Evolutionary conservation across 176 grass and related monocot species (phyloP).

Genomic region (Stipa capillata): DNA sequence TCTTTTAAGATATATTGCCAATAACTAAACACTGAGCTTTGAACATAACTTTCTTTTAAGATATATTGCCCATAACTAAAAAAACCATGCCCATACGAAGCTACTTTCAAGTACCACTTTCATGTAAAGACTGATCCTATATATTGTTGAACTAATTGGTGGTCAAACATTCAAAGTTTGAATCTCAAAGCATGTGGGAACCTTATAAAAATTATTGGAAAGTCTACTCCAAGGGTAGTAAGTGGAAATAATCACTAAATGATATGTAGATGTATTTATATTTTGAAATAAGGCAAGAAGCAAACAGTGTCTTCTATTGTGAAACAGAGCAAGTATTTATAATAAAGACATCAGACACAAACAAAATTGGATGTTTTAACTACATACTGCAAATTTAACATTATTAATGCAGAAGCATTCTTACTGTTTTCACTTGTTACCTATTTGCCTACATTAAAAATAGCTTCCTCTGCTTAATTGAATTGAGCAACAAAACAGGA

Average conservation of each 20-base stretch:
- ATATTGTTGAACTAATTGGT: not conserved
- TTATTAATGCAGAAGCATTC: not conserved
- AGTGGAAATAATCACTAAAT: too few relatives aligned
- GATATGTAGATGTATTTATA: too few relatives aligned
- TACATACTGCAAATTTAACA: not conserved
- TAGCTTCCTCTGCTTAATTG: slow-evolving; percentile 1
- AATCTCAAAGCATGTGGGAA: not conserved
- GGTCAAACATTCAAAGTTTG: not conserved
- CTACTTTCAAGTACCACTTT: not conserved
- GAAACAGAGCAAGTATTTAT: not conserved
- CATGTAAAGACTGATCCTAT: not conserved
- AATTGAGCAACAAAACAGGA: slow-evolving; percentile 14
- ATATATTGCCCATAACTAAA: not conserved
- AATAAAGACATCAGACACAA: not conserved
- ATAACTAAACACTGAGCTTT: not conserved
- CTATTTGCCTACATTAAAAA: not conserved
- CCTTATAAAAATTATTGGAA: not conserved
- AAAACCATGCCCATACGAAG: not conserved
- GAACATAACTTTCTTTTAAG: not conserved
- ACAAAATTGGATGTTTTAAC: not conserved
- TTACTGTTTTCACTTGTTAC: not conserved
- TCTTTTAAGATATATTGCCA: too few relatives aligned
- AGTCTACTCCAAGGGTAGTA: too few relatives aligned
- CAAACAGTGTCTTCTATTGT: not conserved
- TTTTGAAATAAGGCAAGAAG: slow-evolving; percentile 5